Conservation (phyloP, 768 basidiomycete genomes). For the Russula compacta region DNA sequence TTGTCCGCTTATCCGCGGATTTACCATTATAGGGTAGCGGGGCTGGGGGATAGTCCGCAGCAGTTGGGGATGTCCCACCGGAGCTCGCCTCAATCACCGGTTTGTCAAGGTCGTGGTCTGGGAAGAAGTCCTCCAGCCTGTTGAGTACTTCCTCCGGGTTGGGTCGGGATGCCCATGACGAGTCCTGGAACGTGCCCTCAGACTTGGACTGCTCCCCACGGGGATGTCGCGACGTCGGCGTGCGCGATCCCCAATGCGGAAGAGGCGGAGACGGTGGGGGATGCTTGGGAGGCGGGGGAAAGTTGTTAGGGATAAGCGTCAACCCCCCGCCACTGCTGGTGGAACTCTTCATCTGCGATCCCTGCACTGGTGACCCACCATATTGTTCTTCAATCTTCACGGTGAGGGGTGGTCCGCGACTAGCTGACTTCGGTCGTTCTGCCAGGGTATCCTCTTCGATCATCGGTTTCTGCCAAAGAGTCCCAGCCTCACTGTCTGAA, state of each 20-base stretch:
- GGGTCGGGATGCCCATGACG: slow-evolving; percentile 85
- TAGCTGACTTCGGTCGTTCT: background rate
- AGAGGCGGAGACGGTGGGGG: slow-evolving; percentile 23
- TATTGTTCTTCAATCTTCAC: slow-evolving; percentile 20
- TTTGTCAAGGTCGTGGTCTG: slow-evolving; percentile 90
- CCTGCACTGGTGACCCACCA: slow-evolving; percentile 23
- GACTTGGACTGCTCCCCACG: slow-evolving; percentile 23
- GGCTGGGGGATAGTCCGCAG: slow-evolving; percentile 39
- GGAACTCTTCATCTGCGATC: slow-evolving; percentile 21
- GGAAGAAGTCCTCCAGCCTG: slow-evolving; percentile 90
- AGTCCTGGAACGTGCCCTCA: slow-evolving; percentile 59
- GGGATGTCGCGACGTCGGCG: slow-evolving; percentile 18
- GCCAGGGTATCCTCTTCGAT: slow-evolving; percentile 17
- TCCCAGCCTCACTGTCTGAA: slow-evolving; percentile 41
- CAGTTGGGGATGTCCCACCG: slow-evolving; percentile 70
- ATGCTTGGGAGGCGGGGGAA: slow-evolving; percentile 21
- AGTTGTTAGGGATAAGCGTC: slow-evolving; percentile 24
- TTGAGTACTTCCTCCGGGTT: slow-evolving; percentile 90
- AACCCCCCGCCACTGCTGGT: slow-evolving; percentile 30
- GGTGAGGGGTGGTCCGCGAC: slow-evolving; percentile 20
- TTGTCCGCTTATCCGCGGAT: slow-evolving; percentile 33
- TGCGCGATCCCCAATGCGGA: slow-evolving; percentile 17
- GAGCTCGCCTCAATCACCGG: slow-evolving; percentile 85
- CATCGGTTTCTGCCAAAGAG: slow-evolving; percentile 38
- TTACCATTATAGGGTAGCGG: slow-evolving; percentile 23